A percentile compares a stretch with the other conserved stretches of the same genome.
Evolutionary conservation across 129 eudicot genomes (phyloP).

Genomic region (Helichrysum umbraculigerum): DNA sequence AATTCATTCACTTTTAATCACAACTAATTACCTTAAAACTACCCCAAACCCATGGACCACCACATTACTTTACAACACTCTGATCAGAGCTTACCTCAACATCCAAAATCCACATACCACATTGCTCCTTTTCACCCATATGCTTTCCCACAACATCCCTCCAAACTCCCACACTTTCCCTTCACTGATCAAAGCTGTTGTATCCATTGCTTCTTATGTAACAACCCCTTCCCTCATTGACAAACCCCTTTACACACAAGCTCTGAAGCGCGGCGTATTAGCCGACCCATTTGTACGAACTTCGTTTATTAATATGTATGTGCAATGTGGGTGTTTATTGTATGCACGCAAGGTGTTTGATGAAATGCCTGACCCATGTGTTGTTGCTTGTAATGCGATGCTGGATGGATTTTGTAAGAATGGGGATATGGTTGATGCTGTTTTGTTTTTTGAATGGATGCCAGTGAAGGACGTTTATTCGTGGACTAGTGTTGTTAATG

Average conservation of each 20-base stretch:
- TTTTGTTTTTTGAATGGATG: slow-evolving; percentile 49
- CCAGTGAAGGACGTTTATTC: slow-evolving; percentile 53
- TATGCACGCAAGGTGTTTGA: slow-evolving; percentile 59
- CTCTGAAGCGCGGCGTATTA: slow-evolving; percentile 54
- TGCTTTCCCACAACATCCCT: slow-evolving; percentile 53
- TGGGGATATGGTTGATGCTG: slow-evolving; percentile 55
- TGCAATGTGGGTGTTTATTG: slow-evolving; percentile 33
- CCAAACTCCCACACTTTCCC: slow-evolving; percentile 76
- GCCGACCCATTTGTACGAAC: slow-evolving; percentile 63
- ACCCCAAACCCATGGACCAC: slow-evolving; percentile 48
- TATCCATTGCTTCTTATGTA: slow-evolving; percentile 24
- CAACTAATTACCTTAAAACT: slow-evolving; percentile 47
- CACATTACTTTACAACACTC: slow-evolving; percentile 69
- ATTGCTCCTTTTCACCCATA: slow-evolving; percentile 51
- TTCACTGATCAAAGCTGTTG: slow-evolving; percentile 60
- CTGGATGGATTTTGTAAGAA: slow-evolving; percentile 66
- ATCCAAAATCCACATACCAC: slow-evolving; percentile 42
- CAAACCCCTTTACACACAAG: slow-evolving; percentile 48
- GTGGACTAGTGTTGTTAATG: slow-evolving; percentile 71
- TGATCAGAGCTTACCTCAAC: slow-evolving; percentile 66
- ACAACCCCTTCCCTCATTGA: slow-evolving; percentile 25
- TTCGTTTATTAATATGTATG: slow-evolving; percentile 48
- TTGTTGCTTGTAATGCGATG: slow-evolving; percentile 70
- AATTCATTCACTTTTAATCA: slow-evolving; percentile 58
- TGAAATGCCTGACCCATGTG: slow-evolving; percentile 65